Evolutionary conservation across 2,329 filamentous ascomycete species (phyloP).

Genomic region (Blastomyces silverae): DNA sequence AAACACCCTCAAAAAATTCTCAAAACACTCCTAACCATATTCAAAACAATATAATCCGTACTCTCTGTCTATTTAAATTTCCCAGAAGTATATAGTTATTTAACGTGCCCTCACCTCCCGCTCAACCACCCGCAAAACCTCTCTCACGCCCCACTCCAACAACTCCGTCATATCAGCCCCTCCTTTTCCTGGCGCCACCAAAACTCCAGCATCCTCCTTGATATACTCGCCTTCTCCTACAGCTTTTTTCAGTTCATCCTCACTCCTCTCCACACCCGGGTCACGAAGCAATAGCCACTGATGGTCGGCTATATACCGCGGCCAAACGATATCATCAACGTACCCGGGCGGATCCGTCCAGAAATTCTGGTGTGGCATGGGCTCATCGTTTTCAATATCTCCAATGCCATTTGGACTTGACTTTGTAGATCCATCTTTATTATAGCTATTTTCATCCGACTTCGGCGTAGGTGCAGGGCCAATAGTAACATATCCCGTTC

Average conservation of each 20-base stretch:
- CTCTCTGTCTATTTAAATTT: background rate
- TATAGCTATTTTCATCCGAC: slow-evolving; percentile 1
- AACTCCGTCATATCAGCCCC: slow-evolving; percentile 56
- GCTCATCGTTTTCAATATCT: slow-evolving; percentile 30
- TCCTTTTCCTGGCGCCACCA: slow-evolving; percentile 45
- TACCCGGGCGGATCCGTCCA: slow-evolving; percentile 94
- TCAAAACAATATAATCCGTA: background rate
- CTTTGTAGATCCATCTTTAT: slow-evolving; percentile 1
- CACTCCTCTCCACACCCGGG: slow-evolving; percentile 19
- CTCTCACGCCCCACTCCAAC: slow-evolving; percentile 62
- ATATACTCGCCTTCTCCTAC: slow-evolving; percentile 33
- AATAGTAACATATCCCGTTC: slow-evolving; percentile 45
- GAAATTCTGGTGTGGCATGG: slow-evolving; percentile 60
- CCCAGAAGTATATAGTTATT: too few species aligned
- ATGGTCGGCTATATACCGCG: slow-evolving; percentile 80
- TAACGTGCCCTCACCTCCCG: background rate
- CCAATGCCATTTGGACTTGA: slow-evolving; percentile 23
- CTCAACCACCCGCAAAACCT: slow-evolving; percentile 45
- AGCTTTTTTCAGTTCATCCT: slow-evolving; percentile 27
- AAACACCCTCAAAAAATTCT: too few species aligned
- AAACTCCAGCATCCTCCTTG: slow-evolving; percentile 43
- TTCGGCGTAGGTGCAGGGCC: slow-evolving; percentile 32
- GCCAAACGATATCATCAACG: slow-evolving; percentile 92
- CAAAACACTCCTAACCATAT: too few species aligned
- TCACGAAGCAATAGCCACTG: slow-evolving; percentile 67